Evolutionary conservation across 2,329 filamentous ascomycete species (phyloP), one percentile per base, ranked within the genome.

Genomic region (Aspergillus proliferans): DNA sequence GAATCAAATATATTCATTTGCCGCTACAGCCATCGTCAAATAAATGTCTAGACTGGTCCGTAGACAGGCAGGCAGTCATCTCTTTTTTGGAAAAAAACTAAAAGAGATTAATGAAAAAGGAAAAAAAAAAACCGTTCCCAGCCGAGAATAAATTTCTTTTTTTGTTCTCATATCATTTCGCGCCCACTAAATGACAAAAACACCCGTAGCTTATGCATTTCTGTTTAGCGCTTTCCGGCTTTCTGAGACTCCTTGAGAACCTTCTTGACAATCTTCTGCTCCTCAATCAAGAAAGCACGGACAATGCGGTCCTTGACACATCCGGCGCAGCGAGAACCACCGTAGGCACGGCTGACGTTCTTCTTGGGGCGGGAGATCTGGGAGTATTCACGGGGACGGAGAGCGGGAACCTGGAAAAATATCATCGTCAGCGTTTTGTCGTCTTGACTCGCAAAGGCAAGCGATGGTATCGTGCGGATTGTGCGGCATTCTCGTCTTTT

Each of bases 241-340:
- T 72, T 87, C 80, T 95, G 88, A 58, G 82, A 84, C 83, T 97
- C 92, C 87, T 96, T 96, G 75, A 97, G 84, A 69, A 98, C 93
- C 88, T 98, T 98, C 90, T 98, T 98, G 78, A 98, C 93, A 69
- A 98, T 97, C 88, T 98, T 98, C 84, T 98, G 93, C 85, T 98
- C 93, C 83, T 98, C 94, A 63, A 98, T 97, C 75, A 98, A 80
- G 86, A 98, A 98, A 59, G 93, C 93, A 67, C 93, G 89, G 66
- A 96, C 89, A 65, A 98, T 88, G 67, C 93, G 87, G 82, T 98
- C 93, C 77, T 92, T 91, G 66, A 98, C 93, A 77, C 93, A 98
- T 83, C 89, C 93, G 72, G 87, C 90, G 82, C 93, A 98, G 84
- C 93, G 88, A 69, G 91, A 96, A 71, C 93, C 93, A 76, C 93